Evolutionary conservation across 2,329 filamentous ascomycete genomes (phyloP).

Genomic region (Chaetomiaceae sp.): DNA sequence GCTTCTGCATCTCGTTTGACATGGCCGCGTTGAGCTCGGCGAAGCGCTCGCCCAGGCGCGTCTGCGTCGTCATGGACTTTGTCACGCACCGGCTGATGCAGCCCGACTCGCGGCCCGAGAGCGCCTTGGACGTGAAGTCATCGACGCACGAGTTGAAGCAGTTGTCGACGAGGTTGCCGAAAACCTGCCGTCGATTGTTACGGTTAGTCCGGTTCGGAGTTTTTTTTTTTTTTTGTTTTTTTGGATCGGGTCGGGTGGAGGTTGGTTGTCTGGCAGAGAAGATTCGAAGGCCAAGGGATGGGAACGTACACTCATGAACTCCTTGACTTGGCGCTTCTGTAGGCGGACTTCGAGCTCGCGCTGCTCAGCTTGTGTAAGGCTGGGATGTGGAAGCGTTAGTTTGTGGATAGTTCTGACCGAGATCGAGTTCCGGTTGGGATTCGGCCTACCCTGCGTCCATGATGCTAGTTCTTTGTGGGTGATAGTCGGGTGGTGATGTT

Average conservation of each 20-base stretch:
- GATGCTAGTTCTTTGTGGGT: background rate
- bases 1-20: slow-evolving; percentile 48
- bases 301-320: slow-evolving; percentile 86
- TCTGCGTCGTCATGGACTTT: slow-evolving; percentile 90
- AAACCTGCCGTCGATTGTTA: too few species aligned
- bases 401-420: slow-evolving; percentile 2
- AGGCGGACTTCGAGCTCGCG: slow-evolving; percentile 91
- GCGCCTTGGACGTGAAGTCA: slow-evolving; percentile 96
- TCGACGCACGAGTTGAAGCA: slow-evolving; percentile 98
- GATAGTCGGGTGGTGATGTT: background rate
- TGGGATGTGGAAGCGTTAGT: slow-evolving; percentile 24
- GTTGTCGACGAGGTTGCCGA: slow-evolving; percentile 68
- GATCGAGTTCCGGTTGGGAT: background rate
- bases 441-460: slow-evolving; percentile 16
- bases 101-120: slow-evolving; percentile 80
- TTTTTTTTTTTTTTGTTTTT: too few species aligned
- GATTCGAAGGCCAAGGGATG: background rate
- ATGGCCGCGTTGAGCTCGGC: slow-evolving; percentile 62
- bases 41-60: slow-evolving; percentile 89
- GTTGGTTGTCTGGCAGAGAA: background rate
- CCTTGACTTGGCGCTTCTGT: slow-evolving; percentile 97
- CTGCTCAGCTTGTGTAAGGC: slow-evolving; percentile 74
- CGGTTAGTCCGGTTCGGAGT: background rate
- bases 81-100: slow-evolving; percentile 94
- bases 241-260: background rate